Base-by-base conservation (phyloP, 495 filamentous ascomycete species). In the Ascodesmis nigricans region DNA sequence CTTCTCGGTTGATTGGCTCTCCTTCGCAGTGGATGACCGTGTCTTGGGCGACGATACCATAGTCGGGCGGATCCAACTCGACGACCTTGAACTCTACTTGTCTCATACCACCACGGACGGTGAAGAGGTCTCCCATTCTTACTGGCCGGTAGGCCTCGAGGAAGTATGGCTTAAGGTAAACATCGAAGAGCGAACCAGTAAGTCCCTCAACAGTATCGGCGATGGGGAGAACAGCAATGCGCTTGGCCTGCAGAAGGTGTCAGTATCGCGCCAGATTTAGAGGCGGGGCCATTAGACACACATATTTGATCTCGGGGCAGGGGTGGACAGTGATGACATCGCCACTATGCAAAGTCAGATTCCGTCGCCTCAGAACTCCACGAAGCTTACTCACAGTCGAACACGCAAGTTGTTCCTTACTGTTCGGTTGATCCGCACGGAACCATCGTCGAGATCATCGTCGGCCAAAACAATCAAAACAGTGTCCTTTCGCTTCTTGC, bases 291-390 rank as follows among this genome's bases (percentile, higher is more conserved):
- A 26, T 23, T 20, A 27, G 34, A 60, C 81, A 54, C 60, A 93
- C 83, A 58, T 97, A 97, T 91, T 97, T 97, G 61, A 97, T 97
- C 55, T 97, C 87, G n/a, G 90, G 84, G 62, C 87, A 97, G n/a
- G 87, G 69, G 63, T 95, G 82, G 38, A 97, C 78, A 33, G 83
- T 91, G 51, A 95, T 72, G 45, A 95, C 73, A 55, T 97, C 87
- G 45, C 87, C 90, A 54, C 92, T 52, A 35, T 23, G 18, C 16
- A 17, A 0, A 9, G 15, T n/a, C n/a, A 41, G 15, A 35, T 10
- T 13, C 21, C 4, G 9, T 22, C 6, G 23, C 23, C 23, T 6
- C 6, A 5, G 10, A 31, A 7, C 5, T 10, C 14, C 7, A 18
- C 24, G n/a, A 6, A 10, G 24, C 5, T 13, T 35, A 47, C 48